Base-by-base conservation (phyloP, 2,329 filamentous ascomycete genomes). In the Epichloe gansuensis region DNA sequence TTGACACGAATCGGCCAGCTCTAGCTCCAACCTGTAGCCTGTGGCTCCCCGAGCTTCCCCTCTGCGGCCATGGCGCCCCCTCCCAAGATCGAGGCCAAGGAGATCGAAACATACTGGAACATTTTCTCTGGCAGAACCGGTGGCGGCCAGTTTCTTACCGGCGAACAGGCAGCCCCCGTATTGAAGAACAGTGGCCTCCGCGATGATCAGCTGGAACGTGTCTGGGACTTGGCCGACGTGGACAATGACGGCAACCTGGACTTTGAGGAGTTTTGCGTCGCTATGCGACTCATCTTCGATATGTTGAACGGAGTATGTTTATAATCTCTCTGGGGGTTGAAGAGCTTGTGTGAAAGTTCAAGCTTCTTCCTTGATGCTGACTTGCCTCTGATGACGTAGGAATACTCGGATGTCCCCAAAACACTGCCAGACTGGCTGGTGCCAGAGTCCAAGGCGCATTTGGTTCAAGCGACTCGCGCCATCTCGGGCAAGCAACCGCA, bases 241-340 rank as follows among this genome's bases (percentile, higher is more conserved):
- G 93, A 98, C 70, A 90, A 90, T 61, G 93, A 98, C 73, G 93
- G 93, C 57, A 94, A 94, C 69, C 76, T 98, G 51, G 93, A 98
- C 71, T 98, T 98, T 73, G 93, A 98, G 72, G 93, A 98, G 75
- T 98, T 98, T 68, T 98, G 93, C 69, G 93, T 98, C 53, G 93
- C 90, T 40, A 98, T 98, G 93, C 82, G 93, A 64, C 74, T 98
- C 63, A 96, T 97, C 62, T 98, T 97, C 68, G 93, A 98, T 67
- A 74, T 97, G 58, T 83, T 98, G 61, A 98, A 98, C 64, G 93
- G 93, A 61, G 88, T 94, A 76, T 51, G 58, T 49, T 12, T 27
- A 23, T 36, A 57, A 40, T 48, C n/a, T 47, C 48, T 50, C 36
- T 23, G 34, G 38, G 43, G 17, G 23, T n/a, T 15, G 6, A 34